phyloP scores from a whole-genome alignment of 164 flowering plant species.

The Magnolia sinica region DNA sequence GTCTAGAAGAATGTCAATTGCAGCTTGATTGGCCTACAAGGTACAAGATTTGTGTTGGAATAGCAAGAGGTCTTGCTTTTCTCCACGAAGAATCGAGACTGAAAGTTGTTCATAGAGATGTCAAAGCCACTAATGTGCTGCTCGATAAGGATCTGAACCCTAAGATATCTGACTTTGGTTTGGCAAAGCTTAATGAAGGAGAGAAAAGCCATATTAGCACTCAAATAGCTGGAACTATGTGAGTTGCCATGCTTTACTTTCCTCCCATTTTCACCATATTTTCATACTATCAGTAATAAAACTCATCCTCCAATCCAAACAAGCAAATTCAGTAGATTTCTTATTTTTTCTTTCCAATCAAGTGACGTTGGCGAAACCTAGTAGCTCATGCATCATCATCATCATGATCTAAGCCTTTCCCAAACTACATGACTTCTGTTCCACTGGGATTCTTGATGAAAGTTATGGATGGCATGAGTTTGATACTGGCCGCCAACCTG shows the following conservation, averaged over 20 bases:
- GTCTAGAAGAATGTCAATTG: slow-evolving; percentile 4
- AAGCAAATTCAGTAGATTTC: background rate
- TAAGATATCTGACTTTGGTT: slow-evolving; percentile 11
- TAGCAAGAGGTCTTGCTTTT: slow-evolving; percentile 46
- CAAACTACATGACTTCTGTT: background rate
- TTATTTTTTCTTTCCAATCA: background rate
- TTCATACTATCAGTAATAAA: background rate
- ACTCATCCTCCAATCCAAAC: background rate
- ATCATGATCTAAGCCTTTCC: too few relatives aligned
- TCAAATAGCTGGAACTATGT: slow-evolving; percentile 13
- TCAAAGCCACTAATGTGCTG: slow-evolving; percentile 11
- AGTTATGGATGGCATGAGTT: too few relatives aligned
- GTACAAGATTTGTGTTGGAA: slow-evolving; percentile 37
- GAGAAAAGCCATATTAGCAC: slow-evolving; percentile 11
- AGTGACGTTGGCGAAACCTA: background rate
- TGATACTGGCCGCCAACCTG: too few relatives aligned
- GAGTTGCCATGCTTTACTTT: slow-evolving; percentile 2
- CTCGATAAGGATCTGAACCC: slow-evolving; percentile 15
- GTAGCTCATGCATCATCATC: background rate
- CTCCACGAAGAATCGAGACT: slow-evolving; percentile 48
- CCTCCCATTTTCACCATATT: background rate
- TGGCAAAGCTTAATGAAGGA: slow-evolving; percentile 10
- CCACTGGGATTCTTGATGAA: background rate
- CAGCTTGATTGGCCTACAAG: slow-evolving; percentile 39
- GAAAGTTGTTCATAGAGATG: slow-evolving; percentile 14